A percentile compares a stretch with the other conserved stretches of the same genome.
Conservation (phyloP, 2,329 filamentous ascomycete genomes). For the Paramyrothecium roridum region DNA sequence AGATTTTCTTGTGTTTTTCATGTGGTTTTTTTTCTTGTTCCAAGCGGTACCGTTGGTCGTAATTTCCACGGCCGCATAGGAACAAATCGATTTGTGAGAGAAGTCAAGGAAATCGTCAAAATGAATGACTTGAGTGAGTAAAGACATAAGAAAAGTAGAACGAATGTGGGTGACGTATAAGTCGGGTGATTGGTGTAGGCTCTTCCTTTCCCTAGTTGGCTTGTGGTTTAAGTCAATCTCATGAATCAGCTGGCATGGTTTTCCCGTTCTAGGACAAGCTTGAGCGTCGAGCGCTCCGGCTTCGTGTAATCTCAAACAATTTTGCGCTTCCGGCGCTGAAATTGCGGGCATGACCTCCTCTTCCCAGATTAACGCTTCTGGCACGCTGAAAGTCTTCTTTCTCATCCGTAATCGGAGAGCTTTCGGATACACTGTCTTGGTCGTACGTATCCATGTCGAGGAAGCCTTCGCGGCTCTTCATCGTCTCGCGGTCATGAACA, state of each 20-base stretch:
- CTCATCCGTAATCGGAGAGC: slow-evolving; percentile 25
- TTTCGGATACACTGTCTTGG: slow-evolving; percentile 23
- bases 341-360: slow-evolving; percentile 61
- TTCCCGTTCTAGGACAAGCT: slow-evolving; percentile 17
- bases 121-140: slow-evolving; percentile 9
- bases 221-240: slow-evolving; percentile 13
- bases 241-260: slow-evolving; percentile 13
- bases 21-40: neutral
- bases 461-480: slow-evolving; percentile 51
- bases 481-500: slow-evolving; percentile 35
- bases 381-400: slow-evolving; percentile 56
- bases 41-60: neutral
- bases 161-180: slow-evolving; percentile 2
- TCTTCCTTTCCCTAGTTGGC: slow-evolving; percentile 15
- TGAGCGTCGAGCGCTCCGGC: neutral
- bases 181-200: slow-evolving; percentile 8
- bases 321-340: slow-evolving; percentile 78
- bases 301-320: slow-evolving; percentile 63
- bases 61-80: too few species aligned
- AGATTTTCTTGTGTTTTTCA: slow-evolving; percentile 3
- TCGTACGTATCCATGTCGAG: slow-evolving; percentile 39
- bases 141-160: slow-evolving; percentile 5
- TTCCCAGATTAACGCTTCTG: slow-evolving; percentile 66
- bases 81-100: neutral
- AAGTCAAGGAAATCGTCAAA: slow-evolving; percentile 1